Percentiles rank a stretch among this genome's conserved stretches.
Conservation (phyloP, 1,284 basidiomycete genomes). For the Inonotus hispidus region DNA sequence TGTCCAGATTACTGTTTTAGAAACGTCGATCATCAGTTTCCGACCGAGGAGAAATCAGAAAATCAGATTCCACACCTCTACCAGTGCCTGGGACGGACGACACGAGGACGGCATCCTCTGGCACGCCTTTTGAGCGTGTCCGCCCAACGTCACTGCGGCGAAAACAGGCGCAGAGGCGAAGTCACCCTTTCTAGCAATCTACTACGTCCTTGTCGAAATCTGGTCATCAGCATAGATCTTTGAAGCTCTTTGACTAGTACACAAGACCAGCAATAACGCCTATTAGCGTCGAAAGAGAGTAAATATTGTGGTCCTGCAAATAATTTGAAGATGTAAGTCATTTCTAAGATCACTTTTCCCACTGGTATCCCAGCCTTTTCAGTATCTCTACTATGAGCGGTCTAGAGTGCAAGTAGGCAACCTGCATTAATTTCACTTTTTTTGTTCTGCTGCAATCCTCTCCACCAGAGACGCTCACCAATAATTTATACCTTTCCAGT, state of each 20-base stretch:
- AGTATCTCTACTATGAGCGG: too few relatives aligned
- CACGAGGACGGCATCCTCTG: neutral
- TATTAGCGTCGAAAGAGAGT: too few relatives aligned
- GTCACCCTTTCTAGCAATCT: neutral
- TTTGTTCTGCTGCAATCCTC: neutral
- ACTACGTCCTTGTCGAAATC: neutral
- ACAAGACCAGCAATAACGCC: neutral
- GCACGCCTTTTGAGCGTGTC: neutral
- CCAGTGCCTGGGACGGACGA: neutral
- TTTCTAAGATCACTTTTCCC: too few relatives aligned
- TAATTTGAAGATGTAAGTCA: too few relatives aligned
- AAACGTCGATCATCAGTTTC: neutral
- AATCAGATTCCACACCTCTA: too few relatives aligned
- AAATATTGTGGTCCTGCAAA: too few relatives aligned
- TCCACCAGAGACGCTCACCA: neutral
- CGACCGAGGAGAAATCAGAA: neutral
- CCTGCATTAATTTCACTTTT: too few relatives aligned
- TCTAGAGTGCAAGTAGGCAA: too few relatives aligned
- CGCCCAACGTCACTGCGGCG: neutral
- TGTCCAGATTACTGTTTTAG: neutral
- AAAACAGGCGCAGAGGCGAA: neutral
- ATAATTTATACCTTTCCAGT: neutral
- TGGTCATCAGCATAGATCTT: neutral
- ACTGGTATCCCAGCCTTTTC: too few relatives aligned
- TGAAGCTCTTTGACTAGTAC: neutral